Base-by-base conservation (phyloP, 306 rosid genomes). In the Pyrus communis region DNA sequence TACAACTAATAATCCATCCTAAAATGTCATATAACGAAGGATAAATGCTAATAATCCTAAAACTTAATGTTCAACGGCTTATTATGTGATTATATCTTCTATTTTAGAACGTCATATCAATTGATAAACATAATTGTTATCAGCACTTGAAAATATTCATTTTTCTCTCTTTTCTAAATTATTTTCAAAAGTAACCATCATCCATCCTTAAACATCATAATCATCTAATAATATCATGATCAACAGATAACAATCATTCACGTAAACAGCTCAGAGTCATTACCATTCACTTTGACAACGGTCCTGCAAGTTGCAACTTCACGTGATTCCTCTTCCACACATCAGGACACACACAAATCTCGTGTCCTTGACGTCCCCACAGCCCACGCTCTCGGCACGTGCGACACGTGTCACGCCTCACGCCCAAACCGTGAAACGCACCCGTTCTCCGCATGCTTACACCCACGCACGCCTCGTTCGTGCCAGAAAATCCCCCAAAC, bases 381-480 rank as follows among this genome's bases (percentile, higher is more conserved):
- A 57, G 49, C 23, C 76, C 63, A 60, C 52, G 55, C 45, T 21
- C 78, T 22, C 11, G n/a, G 42, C 82, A 55, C 71, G 79, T 70
- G 67, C n/a, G 58, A 49, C 65, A 60, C 75, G 60, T 78, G 79
- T 66, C 57, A 1, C 14, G 7, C 19, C 66, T 31, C 75, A 35
- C 67, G 54, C 66, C 4, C n/a, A n/a, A 33, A 4, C 51, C 76
- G 33, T 71, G 66, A 31, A 17, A 15, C 76, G 33, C n/a, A 31
- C 28, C 17, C 19, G 28, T 63, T 18, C 15, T 38, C 21, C 51
- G 49, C 52, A 22, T 22, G 54, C 19, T 14, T 15, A 17, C 55
- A 49, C 55, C 9, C 74, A 62, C 86, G 78, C 87, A 82, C 90
- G 92, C 82, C 61, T 70, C 86, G 86, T 82, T 85, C 97, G 94